phyloP scores from a whole-genome alignment of 805 yeast species.

The Brettanomyces naardenensis region DNA sequence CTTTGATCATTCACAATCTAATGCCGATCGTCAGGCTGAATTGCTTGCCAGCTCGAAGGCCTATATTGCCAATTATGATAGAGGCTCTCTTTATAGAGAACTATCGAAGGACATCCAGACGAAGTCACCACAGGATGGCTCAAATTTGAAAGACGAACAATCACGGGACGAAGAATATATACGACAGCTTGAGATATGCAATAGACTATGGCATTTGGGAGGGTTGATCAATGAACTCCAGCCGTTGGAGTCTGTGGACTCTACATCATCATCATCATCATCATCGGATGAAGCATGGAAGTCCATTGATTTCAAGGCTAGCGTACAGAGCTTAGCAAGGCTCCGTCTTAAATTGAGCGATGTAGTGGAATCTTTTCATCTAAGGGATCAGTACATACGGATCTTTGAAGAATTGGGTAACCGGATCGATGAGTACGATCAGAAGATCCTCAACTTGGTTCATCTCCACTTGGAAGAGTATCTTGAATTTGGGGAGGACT shows the following conservation, averaged over 20 bases:
- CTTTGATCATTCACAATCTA: background rate
- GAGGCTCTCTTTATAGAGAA: background rate
- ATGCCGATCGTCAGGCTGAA: background rate
- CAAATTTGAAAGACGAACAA: background rate
- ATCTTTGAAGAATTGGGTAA: constrained; percentile 12
- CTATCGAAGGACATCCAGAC: background rate
- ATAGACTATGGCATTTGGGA: constrained; percentile 24
- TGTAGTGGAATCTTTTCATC: constrained; percentile 6
- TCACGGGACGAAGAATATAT: constrained; percentile 13
- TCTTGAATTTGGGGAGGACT: constrained; percentile 10
- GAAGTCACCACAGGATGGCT: background rate
- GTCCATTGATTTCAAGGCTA: constrained; percentile 8
- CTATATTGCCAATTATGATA: background rate
- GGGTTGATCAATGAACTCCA: constrained; percentile 21
- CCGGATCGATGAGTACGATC: constrained; percentile 8
- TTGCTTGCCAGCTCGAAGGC: background rate
- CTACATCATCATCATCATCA: too few species aligned
- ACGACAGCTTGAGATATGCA: constrained; percentile 23
- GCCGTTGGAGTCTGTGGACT: constrained; percentile 7
- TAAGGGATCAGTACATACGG: constrained; percentile 3
- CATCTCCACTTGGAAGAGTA: constrained; percentile 7
- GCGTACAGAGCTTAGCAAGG: constrained; percentile 12
- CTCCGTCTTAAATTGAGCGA: constrained; percentile 7
- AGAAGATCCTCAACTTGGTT: constrained; percentile 6
- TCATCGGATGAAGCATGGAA: constrained; percentile 9